phyloP scores from a whole-genome alignment of 192 early-diverging fungal genomes.

The Pilaira anomala region DNA sequence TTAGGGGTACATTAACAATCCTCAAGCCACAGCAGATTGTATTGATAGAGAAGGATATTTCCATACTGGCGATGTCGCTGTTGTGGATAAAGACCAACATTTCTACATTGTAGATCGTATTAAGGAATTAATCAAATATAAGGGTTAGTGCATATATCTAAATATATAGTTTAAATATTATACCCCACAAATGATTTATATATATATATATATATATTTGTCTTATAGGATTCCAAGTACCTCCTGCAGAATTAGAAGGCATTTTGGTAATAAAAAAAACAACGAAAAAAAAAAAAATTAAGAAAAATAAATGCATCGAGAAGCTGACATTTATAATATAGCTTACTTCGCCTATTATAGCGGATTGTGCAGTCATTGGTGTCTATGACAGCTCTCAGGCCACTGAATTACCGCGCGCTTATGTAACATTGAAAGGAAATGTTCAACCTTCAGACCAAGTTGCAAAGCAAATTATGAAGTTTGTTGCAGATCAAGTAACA shows the following conservation, averaged over 20 bases:
- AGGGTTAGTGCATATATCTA: constrained; percentile 51
- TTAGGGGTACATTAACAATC: constrained; percentile 77
- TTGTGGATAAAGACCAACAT: constrained; percentile 57
- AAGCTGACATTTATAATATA: constrained; percentile 25
- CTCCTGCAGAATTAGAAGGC: constrained; percentile 85
- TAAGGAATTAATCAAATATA: constrained; percentile 95
- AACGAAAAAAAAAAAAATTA: neutral
- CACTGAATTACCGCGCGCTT: constrained; percentile 78
- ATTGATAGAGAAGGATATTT: constrained; percentile 75
- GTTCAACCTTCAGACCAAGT: constrained; percentile 22
- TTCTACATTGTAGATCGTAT: constrained; percentile 56
- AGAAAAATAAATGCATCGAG: neutral
- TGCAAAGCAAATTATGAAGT: constrained; percentile 48
- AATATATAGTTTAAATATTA: neutral
- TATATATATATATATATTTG: too few relatives aligned
- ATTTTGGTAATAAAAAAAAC: constrained; percentile 25
- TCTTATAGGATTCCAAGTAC: constrained; percentile 57
- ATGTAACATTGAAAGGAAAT: constrained; percentile 57
- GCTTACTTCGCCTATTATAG: constrained; percentile 64
- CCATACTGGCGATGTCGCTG: constrained; percentile 81
- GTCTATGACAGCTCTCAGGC: constrained; percentile 60
- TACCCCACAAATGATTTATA: too few relatives aligned
- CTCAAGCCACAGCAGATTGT: constrained; percentile 65
- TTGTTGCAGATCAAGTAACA: constrained; percentile 62
- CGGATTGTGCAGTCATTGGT: constrained; percentile 69